A percentile compares a stretch with the other conserved stretches of the same genome.
Conservation (phyloP, 176 grass and related monocot genomes). For the Coix lacrymajobi region DNA sequence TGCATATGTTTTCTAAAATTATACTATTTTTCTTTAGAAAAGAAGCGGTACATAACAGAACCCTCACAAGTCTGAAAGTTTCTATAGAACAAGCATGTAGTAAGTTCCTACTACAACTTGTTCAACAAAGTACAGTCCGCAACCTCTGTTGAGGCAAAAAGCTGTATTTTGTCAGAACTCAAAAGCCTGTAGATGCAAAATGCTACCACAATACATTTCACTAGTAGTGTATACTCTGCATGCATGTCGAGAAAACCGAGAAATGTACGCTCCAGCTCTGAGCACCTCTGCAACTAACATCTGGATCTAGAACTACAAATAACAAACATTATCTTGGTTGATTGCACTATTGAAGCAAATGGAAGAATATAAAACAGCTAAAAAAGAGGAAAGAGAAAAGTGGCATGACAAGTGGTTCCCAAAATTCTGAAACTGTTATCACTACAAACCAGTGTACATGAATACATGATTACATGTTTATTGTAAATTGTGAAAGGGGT, state of each 20-base stretch:
- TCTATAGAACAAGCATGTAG: background rate
- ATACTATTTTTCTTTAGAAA: background rate
- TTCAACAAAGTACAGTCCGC: background rate
- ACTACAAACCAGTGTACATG: background rate
- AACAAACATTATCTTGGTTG: constrained; percentile 1
- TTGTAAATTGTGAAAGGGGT: background rate
- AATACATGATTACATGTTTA: background rate
- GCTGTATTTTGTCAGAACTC: background rate
- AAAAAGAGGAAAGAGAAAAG: background rate
- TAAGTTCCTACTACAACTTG: background rate
- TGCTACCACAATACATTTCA: background rate
- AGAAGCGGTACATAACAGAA: background rate
- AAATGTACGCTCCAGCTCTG: constrained; percentile 29
- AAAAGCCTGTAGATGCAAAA: constrained; percentile 9
- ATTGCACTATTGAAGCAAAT: background rate
- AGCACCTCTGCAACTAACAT: constrained; percentile 38
- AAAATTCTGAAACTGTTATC: background rate
- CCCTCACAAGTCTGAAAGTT: background rate
- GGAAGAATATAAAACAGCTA: background rate
- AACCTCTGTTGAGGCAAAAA: background rate
- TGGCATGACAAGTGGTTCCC: background rate
- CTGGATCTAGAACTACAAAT: constrained; percentile 30
- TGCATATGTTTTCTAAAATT: background rate
- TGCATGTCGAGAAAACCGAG: constrained; percentile 28
- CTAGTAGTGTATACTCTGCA: constrained; percentile 21